phyloP scores from a whole-genome alignment of 768 basidiomycete species.

The Tricholoma terreum region DNA sequence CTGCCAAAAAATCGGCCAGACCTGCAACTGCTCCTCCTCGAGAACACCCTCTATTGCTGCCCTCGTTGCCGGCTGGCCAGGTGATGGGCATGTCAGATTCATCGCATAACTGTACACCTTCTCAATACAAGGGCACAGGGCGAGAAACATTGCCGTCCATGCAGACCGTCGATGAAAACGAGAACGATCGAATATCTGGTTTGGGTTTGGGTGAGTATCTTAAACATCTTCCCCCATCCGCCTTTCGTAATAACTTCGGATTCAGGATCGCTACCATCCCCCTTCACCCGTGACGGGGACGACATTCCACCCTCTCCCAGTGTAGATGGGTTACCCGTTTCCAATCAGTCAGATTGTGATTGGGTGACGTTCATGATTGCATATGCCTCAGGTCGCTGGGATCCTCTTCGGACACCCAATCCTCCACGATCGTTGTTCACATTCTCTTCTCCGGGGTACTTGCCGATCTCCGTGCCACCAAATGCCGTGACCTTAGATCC shows the following conservation, averaged over 20 bases:
- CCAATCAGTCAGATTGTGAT: slow-evolving; percentile 38
- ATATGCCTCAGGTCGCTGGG: slow-evolving; percentile 78
- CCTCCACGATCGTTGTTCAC: slow-evolving; percentile 38
- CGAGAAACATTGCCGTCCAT: slow-evolving; percentile 15
- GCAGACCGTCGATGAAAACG: slow-evolving; percentile 24
- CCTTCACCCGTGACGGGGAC: slow-evolving; percentile 14
- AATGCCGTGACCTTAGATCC: background rate
- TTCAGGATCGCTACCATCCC: slow-evolving; percentile 19
- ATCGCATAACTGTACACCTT: background rate
- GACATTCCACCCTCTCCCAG: background rate
- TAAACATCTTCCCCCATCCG: background rate
- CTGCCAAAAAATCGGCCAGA: slow-evolving; percentile 24
- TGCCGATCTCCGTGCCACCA: slow-evolving; percentile 6
- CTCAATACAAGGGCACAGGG: background rate
- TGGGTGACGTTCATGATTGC: slow-evolving; percentile 78
- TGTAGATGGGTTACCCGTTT: slow-evolving; percentile 1
- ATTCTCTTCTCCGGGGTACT: background rate
- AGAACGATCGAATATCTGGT: slow-evolving; percentile 11
- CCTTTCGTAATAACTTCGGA: background rate
- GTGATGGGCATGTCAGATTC: background rate
- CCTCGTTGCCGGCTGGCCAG: slow-evolving; percentile 31
- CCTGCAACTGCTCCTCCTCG: slow-evolving; percentile 41
- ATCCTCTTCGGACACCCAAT: slow-evolving; percentile 67
- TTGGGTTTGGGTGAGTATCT: slow-evolving; percentile 18
- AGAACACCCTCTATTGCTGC: slow-evolving; percentile 40